Percentiles rank a stretch among this genome's conserved stretches.
Evolutionary conservation across 2,329 filamentous ascomycete genomes (phyloP).

Genomic region (Harringtonia aguacate): DNA sequence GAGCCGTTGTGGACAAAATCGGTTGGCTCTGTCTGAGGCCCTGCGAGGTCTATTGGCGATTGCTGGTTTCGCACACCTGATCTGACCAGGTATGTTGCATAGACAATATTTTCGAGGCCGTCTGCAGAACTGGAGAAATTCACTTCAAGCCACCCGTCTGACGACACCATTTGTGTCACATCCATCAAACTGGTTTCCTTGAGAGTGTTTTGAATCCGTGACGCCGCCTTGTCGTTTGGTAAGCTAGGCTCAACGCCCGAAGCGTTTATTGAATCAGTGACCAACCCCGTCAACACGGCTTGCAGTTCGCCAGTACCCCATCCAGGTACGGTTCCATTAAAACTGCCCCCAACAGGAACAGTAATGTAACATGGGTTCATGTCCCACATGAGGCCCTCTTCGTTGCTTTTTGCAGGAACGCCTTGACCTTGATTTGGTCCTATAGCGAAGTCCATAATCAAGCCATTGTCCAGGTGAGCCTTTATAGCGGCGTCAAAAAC

Average conservation of each 20-base stretch:
- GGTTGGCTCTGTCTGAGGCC: constrained; percentile 4
- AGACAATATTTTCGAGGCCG: constrained; percentile 3
- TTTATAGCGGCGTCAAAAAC: constrained; percentile 12
- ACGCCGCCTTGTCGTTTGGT: background rate
- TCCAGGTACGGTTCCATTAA: constrained; percentile 22
- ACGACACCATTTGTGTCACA: constrained; percentile 2
- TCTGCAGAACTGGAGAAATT: background rate
- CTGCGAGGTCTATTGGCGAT: background rate
- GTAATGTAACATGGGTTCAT: constrained; percentile 18
- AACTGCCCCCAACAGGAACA: constrained; percentile 18
- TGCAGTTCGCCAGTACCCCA: constrained; percentile 18
- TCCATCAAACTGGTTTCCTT: constrained; percentile 6
- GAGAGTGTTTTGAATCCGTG: constrained; percentile 2
- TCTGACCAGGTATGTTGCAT: constrained; percentile 7
- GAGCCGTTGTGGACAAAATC: constrained; percentile 14
- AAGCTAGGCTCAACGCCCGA: background rate
- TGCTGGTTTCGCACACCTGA: constrained; percentile 11
- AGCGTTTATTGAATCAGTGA: background rate
- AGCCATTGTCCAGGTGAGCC: constrained; percentile 21
- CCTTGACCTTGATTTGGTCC: constrained; percentile 37
- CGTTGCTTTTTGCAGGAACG: constrained; percentile 24
- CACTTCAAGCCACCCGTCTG: background rate
- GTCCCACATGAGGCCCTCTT: constrained; percentile 24
- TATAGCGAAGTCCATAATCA: constrained; percentile 33
- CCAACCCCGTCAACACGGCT: constrained; percentile 14